Base-by-base conservation (phyloP, 148 eudicot species). In the Cornus suecica region DNA sequence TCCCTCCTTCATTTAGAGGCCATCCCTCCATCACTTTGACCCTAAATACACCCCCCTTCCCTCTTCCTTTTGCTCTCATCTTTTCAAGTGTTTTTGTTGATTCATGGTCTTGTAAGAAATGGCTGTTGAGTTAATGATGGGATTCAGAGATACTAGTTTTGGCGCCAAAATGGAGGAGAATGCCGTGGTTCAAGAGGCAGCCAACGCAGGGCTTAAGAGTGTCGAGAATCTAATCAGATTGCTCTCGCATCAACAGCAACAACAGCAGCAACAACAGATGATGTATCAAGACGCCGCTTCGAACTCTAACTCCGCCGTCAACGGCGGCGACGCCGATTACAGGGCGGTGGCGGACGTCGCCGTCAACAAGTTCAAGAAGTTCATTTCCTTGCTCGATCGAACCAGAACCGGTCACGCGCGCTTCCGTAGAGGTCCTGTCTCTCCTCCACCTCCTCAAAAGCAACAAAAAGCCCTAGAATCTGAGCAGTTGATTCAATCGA, bases 371-470 rank as follows among this genome's bases (percentile, higher is more conserved):
- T 94, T 94, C 80, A 87, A 72, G 78, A 94, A 92, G 70, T 94
- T 94, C 51, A 94, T 94, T 27, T 92, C 94, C 1, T 68, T 94
- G 1, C 86, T 94, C 0, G 98, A 94, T 74, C 85, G 87, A 10
- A 76, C 83, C 27, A 79, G 92, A 9, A 92, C 98, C 74, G 98
- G 98, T 16, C 98, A 94, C 80, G 98, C 98, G 9, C 92, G 98
- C 13, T 94, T 94, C 88, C 79, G 98, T 9, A 86, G 95, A 10
- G 98, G 90, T 14, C 98, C 97, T 8, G 68, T 88, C 7, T 9
- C 72, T 20, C 41, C 79, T 0, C 62, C 77, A 0, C 60, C 65
- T 0, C 84, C 73, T 1, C 80, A 64, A 3, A 71, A 29, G 0
- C 81, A 73, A 29, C 76, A 26, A 5, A 68, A 76, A 26, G 42